phyloP scores from a whole-genome alignment of 371 early-diverging fungal species.

The Saksenaea oblongispora region DNA sequence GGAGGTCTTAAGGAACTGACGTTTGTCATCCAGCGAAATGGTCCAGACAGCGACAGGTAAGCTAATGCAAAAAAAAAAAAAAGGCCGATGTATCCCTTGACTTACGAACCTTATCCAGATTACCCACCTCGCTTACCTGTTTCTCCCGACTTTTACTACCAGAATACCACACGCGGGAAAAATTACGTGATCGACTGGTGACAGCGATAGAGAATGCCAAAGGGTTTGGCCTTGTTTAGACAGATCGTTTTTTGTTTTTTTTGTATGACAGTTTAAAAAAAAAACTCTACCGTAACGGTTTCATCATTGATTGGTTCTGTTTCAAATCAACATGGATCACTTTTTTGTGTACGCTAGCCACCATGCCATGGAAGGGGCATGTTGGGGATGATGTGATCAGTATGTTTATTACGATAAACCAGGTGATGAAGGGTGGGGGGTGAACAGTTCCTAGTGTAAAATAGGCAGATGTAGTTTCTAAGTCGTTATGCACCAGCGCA shows the following conservation, averaged over 20 bases:
- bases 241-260: background rate
- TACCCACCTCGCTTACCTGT: constrained; percentile 91
- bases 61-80: constrained; percentile 10
- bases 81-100: background rate
- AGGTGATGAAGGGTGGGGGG: no score
- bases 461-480: background rate
- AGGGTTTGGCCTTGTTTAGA: constrained; percentile 93
- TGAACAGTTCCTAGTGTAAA: no score
- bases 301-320: background rate
- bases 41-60: constrained; percentile 85
- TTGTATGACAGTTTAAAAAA: background rate
- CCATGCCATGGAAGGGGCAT: no score
- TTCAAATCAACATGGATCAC: background rate
- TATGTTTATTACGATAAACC: no score
- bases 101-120: constrained; percentile 18
- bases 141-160: constrained; percentile 95
- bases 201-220: constrained; percentile 96
- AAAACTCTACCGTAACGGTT: background rate
- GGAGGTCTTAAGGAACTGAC: constrained; percentile 77
- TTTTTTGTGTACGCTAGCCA: no score
- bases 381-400: no score
- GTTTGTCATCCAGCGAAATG: constrained; percentile 92
- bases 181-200: constrained; percentile 82
- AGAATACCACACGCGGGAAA: constrained; percentile 85
- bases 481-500: background rate